These are phyloP conservation scores for Vitis hybrid DNA, from an alignment of 177 flowering plant genomes.

Conservation along the genomic window DNA sequence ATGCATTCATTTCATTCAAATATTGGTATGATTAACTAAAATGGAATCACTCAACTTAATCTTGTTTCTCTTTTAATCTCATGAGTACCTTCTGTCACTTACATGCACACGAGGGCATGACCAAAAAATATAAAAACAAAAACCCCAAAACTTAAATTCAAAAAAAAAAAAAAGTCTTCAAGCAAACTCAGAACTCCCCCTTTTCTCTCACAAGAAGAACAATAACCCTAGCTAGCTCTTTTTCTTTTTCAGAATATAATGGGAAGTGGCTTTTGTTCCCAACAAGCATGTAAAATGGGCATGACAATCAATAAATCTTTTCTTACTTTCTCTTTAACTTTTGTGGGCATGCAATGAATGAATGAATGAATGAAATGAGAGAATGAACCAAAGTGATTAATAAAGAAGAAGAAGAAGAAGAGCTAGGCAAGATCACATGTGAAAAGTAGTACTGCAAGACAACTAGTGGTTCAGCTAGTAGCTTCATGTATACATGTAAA, in stretches of 20 bases:
- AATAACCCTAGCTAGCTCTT: not conserved
- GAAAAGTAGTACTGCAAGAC: slow-evolving; percentile 10
- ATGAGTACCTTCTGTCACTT: too few relatives aligned
- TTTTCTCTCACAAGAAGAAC: too few relatives aligned
- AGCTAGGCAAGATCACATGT: slow-evolving; percentile 10
- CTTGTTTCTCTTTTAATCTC: too few relatives aligned
- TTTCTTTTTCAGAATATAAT: slow-evolving; percentile 2
- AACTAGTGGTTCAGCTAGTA: slow-evolving; percentile 22
- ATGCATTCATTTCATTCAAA: too few relatives aligned
- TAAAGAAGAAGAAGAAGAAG: not conserved
- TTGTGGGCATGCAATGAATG: slow-evolving; percentile 14
- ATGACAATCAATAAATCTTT: slow-evolving; percentile 7
- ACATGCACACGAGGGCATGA: too few relatives aligned
- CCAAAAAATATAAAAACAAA: too few relatives aligned
- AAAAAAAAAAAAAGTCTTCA: too few relatives aligned
- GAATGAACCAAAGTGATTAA: not conserved
- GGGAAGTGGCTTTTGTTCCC: slow-evolving; percentile 17
- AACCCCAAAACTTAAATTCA: too few relatives aligned
- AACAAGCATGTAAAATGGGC: slow-evolving; percentile 13
- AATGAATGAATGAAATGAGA: not conserved
- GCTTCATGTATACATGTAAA: slow-evolving; percentile 16
- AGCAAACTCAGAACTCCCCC: too few relatives aligned
- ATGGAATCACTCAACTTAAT: too few relatives aligned
- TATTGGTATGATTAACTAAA: too few relatives aligned
- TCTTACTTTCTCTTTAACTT: slow-evolving; percentile 6